A percentile compares a stretch with the other conserved stretches of the same genome.
phyloP scores from a whole-genome alignment of 257 asterid genomes.

The Voacanga thouarsii region DNA sequence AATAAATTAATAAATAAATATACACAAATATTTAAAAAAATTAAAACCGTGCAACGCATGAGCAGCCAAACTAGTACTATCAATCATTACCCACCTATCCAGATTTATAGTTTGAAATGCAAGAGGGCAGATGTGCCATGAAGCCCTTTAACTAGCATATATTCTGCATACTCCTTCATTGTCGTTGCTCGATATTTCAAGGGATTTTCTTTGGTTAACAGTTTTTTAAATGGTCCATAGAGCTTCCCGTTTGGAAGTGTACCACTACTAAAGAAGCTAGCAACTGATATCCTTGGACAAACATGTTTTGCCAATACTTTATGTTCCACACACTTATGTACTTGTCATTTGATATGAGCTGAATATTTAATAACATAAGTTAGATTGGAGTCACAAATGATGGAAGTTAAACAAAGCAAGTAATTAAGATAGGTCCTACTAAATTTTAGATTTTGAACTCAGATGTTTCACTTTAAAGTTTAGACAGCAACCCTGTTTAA shows the following conservation, averaged over 20 bases:
- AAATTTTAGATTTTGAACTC: too few species aligned
- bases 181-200: constrained; percentile 23
- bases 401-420: too few species aligned
- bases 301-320: constrained; percentile 24
- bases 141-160: constrained; percentile 1
- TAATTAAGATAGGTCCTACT: too few species aligned
- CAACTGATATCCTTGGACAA: constrained; percentile 39
- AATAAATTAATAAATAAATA: too few species aligned
- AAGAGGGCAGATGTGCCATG: constrained; percentile 18
- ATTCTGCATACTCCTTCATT: constrained; percentile 11
- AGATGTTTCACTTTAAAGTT: too few species aligned
- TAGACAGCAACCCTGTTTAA: too few species aligned
- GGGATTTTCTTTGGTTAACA: constrained; percentile 30
- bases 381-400: too few species aligned
- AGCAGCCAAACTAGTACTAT: too few species aligned
- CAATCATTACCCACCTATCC: too few species aligned
- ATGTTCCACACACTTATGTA: constrained; percentile 31
- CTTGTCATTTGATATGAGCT: constrained; percentile 33
- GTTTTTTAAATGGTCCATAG: constrained; percentile 34
- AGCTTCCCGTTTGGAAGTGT: constrained; percentile 10
- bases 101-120: constrained; percentile 14
- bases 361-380: not conserved
- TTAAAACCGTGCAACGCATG: too few species aligned
- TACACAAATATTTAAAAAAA: too few species aligned
- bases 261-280: constrained; percentile 22